Conservation (phyloP, 129 eudicot genomes). For the Apium graveolens region DNA sequence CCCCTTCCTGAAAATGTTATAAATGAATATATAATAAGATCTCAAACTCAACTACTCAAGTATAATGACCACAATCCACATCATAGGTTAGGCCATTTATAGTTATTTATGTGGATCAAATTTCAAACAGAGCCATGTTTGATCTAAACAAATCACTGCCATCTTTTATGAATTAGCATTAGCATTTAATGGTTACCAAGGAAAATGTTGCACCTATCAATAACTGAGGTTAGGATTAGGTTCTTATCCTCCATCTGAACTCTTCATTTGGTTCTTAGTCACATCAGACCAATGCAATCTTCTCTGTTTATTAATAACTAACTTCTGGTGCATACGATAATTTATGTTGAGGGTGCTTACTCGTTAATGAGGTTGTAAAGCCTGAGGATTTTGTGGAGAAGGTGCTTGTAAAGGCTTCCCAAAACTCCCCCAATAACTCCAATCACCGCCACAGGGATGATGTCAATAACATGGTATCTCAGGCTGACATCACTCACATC, state of each 20-base stretch:
- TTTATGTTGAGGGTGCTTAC: slow-evolving; percentile 33
- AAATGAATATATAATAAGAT: neutral
- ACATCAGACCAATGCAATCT: neutral
- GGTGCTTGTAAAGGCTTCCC: slow-evolving; percentile 75
- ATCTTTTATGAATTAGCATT: neutral
- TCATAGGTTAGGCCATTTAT: neutral
- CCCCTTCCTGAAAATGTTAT: slow-evolving; percentile 58
- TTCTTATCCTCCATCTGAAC: neutral
- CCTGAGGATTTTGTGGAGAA: slow-evolving; percentile 71
- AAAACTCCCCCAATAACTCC: slow-evolving; percentile 85
- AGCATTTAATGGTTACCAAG: neutral
- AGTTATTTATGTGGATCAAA: neutral
- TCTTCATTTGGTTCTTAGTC: neutral
- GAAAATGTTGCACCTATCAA: neutral
- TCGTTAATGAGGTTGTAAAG: slow-evolving; percentile 65
- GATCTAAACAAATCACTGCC: neutral
- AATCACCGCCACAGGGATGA: slow-evolving; percentile 52
- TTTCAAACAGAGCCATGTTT: neutral
- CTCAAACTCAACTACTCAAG: neutral
- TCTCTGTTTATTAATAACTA: neutral
- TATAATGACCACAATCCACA: neutral
- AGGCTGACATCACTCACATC: slow-evolving; percentile 73
- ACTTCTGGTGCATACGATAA: neutral
- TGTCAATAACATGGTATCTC: slow-evolving; percentile 51
- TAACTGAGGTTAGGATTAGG: neutral